phyloP scores from a whole-genome alignment of 2,329 filamentous ascomycete genomes.

The Talaromyces atroroseus region DNA sequence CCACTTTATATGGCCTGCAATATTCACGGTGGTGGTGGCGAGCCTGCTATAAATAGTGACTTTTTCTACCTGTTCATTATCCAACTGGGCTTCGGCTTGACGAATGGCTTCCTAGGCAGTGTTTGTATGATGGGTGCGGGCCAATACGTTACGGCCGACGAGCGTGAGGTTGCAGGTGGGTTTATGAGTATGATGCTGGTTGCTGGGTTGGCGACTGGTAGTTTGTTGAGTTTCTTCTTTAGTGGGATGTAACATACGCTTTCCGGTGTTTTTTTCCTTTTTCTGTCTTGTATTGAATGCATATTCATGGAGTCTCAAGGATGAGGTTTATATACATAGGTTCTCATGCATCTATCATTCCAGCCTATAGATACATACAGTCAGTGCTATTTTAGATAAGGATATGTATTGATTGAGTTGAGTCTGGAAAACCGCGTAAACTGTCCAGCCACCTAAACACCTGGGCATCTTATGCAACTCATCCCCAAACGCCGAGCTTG shows the following conservation, averaged over 20 bases:
- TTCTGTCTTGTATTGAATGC: neutral
- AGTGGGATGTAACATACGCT: conserved; percentile 18
- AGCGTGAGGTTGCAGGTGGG: conserved; percentile 81
- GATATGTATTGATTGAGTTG: too few relatives aligned
- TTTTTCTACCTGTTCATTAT: conserved; percentile 81
- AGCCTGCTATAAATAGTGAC: conserved; percentile 66
- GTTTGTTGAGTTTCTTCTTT: conserved; percentile 77
- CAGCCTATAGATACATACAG: too few relatives aligned
- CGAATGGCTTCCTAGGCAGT: conserved; percentile 81
- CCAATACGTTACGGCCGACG: conserved; percentile 73
- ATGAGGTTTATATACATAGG: too few relatives aligned
- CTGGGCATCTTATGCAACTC: too few relatives aligned
- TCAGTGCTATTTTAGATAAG: too few relatives aligned
- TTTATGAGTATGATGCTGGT: conserved; percentile 95
- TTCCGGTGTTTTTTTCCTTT: neutral
- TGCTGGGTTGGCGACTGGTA: conserved; percentile 75
- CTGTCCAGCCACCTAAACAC: too few relatives aligned
- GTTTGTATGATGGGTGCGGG: conserved; percentile 87
- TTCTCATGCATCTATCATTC: too few relatives aligned
- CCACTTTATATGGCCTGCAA: conserved; percentile 91
- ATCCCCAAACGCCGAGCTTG: too few relatives aligned
- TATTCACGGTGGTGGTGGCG: conserved; percentile 61
- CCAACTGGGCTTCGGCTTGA: conserved; percentile 75
- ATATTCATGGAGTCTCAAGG: too few relatives aligned
- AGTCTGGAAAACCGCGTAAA: too few relatives aligned